phyloP scores from a whole-genome alignment of 169 alveolate genomes.

The Plasmodium ovale region DNA sequence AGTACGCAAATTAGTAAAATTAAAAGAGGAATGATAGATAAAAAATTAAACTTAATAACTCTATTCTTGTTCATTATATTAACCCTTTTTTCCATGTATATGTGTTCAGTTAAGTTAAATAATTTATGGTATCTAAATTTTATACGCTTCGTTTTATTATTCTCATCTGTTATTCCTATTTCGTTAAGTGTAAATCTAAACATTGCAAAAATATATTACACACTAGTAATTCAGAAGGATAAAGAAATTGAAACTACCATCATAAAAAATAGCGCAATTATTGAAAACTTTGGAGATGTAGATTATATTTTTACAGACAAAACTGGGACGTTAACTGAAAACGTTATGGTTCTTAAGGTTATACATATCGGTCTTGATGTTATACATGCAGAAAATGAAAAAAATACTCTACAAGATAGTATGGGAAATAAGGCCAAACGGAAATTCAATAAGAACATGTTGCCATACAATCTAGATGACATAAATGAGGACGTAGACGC shows the following conservation, averaged over 20 bases:
- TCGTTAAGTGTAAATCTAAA: slow-evolving; percentile 97
- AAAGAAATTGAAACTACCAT: slow-evolving; percentile 94
- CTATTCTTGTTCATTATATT: slow-evolving; percentile 90
- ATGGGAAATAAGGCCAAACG: slow-evolving; percentile 48
- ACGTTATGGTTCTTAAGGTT: slow-evolving; percentile 93
- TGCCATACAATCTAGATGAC: slow-evolving; percentile 44
- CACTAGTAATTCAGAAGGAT: slow-evolving; percentile 91
- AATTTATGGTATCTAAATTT: slow-evolving; percentile 78
- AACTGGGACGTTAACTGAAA: slow-evolving; percentile 99
- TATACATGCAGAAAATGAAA: slow-evolving; percentile 78
- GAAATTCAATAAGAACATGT: slow-evolving; percentile 27
- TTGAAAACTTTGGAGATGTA: slow-evolving; percentile 98
- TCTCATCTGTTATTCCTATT: slow-evolving; percentile 97
- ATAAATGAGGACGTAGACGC: slow-evolving; percentile 56
- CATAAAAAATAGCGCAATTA: slow-evolving; percentile 89
- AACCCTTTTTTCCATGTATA: slow-evolving; percentile 78
- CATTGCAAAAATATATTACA: slow-evolving; percentile 94
- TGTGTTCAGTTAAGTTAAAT: slow-evolving; percentile 67
- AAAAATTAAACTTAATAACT: slow-evolving; percentile 91
- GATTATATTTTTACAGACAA: slow-evolving; percentile 96
- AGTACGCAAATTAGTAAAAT: slow-evolving; percentile 89
- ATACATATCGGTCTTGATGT: slow-evolving; percentile 85
- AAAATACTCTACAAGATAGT: slow-evolving; percentile 27
- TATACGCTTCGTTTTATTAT: slow-evolving; percentile 92
- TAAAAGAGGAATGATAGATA: slow-evolving; percentile 93